Evolutionary conservation across 2,329 filamentous ascomycete species (phyloP).

Genomic region (Trichoderma breve): DNA sequence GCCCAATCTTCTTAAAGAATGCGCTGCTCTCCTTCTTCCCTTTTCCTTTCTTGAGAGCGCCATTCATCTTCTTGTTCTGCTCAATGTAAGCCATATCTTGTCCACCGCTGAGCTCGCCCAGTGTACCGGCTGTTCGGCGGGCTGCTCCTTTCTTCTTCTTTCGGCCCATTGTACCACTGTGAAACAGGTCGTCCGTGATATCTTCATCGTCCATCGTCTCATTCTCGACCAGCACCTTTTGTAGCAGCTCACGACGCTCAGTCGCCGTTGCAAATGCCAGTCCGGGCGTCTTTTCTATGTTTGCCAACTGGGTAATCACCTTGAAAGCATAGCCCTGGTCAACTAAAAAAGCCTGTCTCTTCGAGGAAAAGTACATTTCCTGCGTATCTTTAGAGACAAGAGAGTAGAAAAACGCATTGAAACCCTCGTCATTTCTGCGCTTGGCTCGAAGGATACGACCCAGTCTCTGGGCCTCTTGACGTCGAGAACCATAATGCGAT

Average conservation of each 20-base stretch:
- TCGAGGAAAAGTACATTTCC: constrained; percentile 97
- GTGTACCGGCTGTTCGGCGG: constrained; percentile 76
- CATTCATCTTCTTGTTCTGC: constrained; percentile 70
- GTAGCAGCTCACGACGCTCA: constrained; percentile 81
- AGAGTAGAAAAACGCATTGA: constrained; percentile 99
- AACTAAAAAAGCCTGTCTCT: constrained; percentile 93
- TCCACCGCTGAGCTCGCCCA: constrained; percentile 84
- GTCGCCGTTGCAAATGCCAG: constrained; percentile 76
- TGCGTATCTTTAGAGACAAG: constrained; percentile 95
- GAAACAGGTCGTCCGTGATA: constrained; percentile 47
- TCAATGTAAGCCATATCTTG: constrained; percentile 97
- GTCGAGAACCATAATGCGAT: constrained; percentile 92
- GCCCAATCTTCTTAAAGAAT: constrained; percentile 44
- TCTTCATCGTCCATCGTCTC: constrained; percentile 73
- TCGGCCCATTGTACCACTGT: constrained; percentile 46
- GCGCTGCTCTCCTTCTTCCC: constrained; percentile 39
- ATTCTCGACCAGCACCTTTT: constrained; percentile 85
- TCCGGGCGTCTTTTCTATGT: constrained; percentile 78
- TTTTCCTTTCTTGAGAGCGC: constrained; percentile 38
- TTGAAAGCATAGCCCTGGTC: constrained; percentile 99
- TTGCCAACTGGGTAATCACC: constrained; percentile 92
- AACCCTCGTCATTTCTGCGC: constrained; percentile 92
- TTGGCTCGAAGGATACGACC: constrained; percentile 94
- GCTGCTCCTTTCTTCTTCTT: constrained; percentile 57
- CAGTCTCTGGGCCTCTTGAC: constrained; percentile 91